Evolutionary conservation across 2,329 filamentous ascomycete genomes (phyloP).

Genomic region (Paracoccidioides brasiliensis): DNA sequence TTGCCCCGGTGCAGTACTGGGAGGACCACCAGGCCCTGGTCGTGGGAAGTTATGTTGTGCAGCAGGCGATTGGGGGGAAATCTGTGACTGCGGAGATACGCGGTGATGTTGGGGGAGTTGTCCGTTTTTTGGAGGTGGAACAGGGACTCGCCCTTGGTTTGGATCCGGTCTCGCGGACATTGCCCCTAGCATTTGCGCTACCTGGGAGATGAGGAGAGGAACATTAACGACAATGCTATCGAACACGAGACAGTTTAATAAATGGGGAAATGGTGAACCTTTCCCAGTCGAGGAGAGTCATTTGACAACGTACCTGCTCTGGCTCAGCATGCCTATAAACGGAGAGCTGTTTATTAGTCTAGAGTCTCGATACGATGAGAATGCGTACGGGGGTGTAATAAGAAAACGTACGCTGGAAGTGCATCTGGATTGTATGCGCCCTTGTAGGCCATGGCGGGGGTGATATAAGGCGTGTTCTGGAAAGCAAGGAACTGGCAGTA

Average conservation of each 20-base stretch:
- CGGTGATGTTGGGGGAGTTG: conserved; percentile 5
- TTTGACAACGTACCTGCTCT: conserved; percentile 43
- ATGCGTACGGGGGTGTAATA: conserved; percentile 8
- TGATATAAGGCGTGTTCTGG: neutral
- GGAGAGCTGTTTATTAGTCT: conserved; percentile 2
- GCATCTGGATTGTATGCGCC: conserved; percentile 86
- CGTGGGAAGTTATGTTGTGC: neutral
- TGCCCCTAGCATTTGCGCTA: conserved; percentile 32
- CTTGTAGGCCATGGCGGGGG: conserved; percentile 72
- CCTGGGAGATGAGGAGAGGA: conserved; percentile 17
- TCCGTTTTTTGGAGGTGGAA: conserved; percentile 12
- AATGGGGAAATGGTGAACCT: neutral
- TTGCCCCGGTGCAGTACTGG: neutral
- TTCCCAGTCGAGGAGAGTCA: neutral
- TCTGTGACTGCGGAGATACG: neutral
- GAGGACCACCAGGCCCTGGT: neutral
- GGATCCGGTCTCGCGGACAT: conserved; percentile 16
- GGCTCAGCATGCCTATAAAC: conserved; percentile 56
- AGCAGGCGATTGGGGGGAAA: neutral
- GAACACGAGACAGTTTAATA: neutral
- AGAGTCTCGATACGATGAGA: neutral
- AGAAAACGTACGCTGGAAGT: conserved; percentile 62
- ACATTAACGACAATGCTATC: neutral
- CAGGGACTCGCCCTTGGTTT: conserved; percentile 5
- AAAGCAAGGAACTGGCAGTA: neutral